Percentiles rank a stretch among this genome's conserved stretches.
Evolutionary conservation across 768 basidiomycete genomes (phyloP).

Genomic region (Pleurotus cornucopiae): DNA sequence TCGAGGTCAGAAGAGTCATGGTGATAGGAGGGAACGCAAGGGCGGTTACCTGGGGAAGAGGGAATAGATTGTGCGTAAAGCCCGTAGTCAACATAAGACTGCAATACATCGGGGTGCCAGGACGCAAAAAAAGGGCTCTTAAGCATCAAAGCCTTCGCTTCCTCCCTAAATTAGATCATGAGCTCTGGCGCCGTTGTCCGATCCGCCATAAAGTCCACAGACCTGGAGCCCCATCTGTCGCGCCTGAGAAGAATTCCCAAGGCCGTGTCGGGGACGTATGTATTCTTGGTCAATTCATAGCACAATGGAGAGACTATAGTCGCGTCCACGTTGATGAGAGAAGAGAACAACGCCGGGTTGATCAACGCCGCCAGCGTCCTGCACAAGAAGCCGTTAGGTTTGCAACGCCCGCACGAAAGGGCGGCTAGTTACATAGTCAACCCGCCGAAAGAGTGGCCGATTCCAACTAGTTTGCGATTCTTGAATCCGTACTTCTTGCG

Average conservation of each 20-base stretch:
- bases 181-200: no score
- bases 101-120: constrained; percentile 66
- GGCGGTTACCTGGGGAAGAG: no score
- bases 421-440: constrained; percentile 56
- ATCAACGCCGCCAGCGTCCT: constrained; percentile 65
- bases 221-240: constrained; percentile 62
- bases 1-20: no score
- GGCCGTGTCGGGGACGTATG: constrained; percentile 21
- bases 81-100: constrained; percentile 59
- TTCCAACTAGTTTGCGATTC: constrained; percentile 50
- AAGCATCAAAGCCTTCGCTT: constrained; percentile 47
- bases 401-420: background rate
- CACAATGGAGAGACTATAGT: constrained; percentile 42
- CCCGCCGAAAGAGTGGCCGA: constrained; percentile 87
- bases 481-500: constrained; percentile 48
- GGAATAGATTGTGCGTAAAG: constrained; percentile 24
- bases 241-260: constrained; percentile 54
- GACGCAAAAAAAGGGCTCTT: constrained; percentile 60
- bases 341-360: constrained; percentile 63
- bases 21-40: no score
- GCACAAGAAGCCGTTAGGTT: background rate
- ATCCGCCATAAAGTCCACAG: background rate
- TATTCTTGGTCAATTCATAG: constrained; percentile 8
- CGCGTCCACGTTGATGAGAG: constrained; percentile 75
- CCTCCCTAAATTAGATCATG: constrained; percentile 39